Evolutionary conservation across 495 filamentous ascomycete genomes (phyloP), one percentile per base, ranked within the genome.

Genomic region (Penicillium antarcticum): DNA sequence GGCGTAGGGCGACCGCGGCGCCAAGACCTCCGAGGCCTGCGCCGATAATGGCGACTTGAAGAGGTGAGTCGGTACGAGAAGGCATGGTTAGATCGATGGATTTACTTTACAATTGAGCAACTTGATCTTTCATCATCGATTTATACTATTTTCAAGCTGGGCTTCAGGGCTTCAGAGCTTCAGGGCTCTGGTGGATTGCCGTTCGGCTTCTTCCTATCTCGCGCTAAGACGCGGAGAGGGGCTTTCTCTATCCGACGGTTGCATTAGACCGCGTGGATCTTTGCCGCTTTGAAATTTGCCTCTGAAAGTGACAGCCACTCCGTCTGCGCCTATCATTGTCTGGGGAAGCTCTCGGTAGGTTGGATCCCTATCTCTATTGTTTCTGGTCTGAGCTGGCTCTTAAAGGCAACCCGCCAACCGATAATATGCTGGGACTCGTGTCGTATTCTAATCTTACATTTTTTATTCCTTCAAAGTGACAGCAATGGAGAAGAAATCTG

Each of bases 21-120:
- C 70, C 60, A 10, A 82, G 58, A 11, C 80, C 79, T n/a, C 77
- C 77, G 18, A 82, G 78, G 3, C 80, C 79, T 7, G 74, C 80
- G 12, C 79, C 80, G 13, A 81, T 72, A 33, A 82, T 72, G 60
- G 64, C 64, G 9, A 65, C 45, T 41, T 57, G 53, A 33, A 61
- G 58, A 12, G 54, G 58, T 6, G 42, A 51, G 43, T 61, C 58
- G 19, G 54, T 61, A 39, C 58, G 58, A 33, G 58, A 53, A 38
- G 58, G 58, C 58, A 61, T 61, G 0, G 36, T 48, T 31, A 19
- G 4, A 24, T 16, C 18, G 18, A 18, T 10, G 13, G 42, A 53
- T 60, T 53, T 51, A 53, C 36, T 42, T 29, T 31, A 7, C 7
- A 29, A 7, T 7, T 8, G 17, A 4, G 12, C 52, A 29, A 7